Conservation (phyloP, 202 grass and related monocot genomes). For the Panicum virgatum region DNA sequence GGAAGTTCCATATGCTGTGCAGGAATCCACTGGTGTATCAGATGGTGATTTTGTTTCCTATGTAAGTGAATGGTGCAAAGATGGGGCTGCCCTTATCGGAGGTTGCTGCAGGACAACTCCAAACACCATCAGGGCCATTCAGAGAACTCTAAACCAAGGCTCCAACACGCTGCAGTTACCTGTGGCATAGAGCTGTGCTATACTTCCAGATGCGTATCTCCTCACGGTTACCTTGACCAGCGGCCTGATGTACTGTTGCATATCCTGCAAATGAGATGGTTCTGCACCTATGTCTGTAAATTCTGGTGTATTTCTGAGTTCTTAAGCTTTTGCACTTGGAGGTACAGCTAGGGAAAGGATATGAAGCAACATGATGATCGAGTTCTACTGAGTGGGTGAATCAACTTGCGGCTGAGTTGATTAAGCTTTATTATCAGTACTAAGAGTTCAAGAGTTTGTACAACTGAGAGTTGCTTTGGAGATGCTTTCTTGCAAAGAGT, state of each 20-base stretch:
- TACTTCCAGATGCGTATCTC: not conserved
- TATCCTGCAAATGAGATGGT: conserved; percentile 31
- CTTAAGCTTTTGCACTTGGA: conserved; percentile 1
- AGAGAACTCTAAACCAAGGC: conserved; percentile 58
- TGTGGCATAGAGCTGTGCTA: conserved; percentile 13
- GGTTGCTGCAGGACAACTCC: conserved; percentile 99
- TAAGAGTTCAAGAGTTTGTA: conserved; percentile 18
- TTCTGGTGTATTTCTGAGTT: conserved; percentile 1
- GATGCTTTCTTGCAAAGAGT: conserved; percentile 2
- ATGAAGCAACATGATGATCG: not conserved
- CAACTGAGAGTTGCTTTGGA: not conserved
- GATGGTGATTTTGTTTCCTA: conserved; percentile 91
- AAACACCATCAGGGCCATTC: conserved; percentile 83
- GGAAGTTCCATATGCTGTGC: conserved; percentile 25
- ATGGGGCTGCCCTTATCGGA: conserved; percentile 68
- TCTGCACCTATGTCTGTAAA: conserved; percentile 29
- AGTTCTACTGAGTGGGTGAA: conserved; percentile 16
- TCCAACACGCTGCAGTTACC: not conserved
- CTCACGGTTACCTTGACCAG: not conserved
- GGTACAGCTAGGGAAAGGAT: conserved; percentile 8
- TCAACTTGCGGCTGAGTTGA: conserved; percentile 33
- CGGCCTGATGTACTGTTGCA: not conserved
- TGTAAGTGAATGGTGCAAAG: conserved; percentile 74
- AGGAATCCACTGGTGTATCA: conserved; percentile 79
- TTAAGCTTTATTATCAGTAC: conserved; percentile 14